These are phyloP conservation scores for Apostasia shenzhenica DNA, from an alignment of 106 monocot genomes.

Conservation along the genomic window DNA sequence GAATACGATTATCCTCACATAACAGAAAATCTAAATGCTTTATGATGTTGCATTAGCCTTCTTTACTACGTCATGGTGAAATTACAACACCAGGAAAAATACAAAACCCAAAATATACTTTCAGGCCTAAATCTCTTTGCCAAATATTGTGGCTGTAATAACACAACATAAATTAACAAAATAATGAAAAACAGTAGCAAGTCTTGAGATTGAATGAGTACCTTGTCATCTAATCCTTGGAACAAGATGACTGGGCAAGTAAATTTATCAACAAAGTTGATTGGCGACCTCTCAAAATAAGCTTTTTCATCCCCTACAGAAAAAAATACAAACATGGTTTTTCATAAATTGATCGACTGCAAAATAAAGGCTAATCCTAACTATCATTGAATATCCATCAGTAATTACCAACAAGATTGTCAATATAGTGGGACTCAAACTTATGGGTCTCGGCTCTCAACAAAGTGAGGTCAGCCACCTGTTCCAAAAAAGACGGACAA, in stretches of 20 bases:
- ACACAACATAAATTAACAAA: too few relatives aligned
- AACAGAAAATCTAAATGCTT: too few relatives aligned
- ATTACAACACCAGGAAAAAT: too few relatives aligned
- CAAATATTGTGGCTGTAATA: too few relatives aligned
- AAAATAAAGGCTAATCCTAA: neutral
- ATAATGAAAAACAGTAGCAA: neutral
- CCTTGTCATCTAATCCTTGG: conserved; percentile 97
- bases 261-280: conserved; percentile 82
- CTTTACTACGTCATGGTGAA: too few relatives aligned
- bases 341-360: too few relatives aligned
- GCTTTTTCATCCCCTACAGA: conserved; percentile 41
- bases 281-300: conserved; percentile 72
- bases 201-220: conserved; percentile 11
- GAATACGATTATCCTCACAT: too few relatives aligned
- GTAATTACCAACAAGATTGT: conserved; percentile 81
- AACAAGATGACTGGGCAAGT: conserved; percentile 89
- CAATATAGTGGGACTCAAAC: conserved; percentile 79
- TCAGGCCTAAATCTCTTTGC: too few relatives aligned
- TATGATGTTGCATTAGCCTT: too few relatives aligned
- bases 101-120: too few relatives aligned
- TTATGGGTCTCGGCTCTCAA: conserved; percentile 85
- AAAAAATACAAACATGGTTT: neutral
- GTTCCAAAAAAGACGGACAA: conserved; percentile 8
- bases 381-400: neutral
- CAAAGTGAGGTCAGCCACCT: conserved; percentile 77